Evolutionary conservation across 768 basidiomycete species (phyloP).

Genomic region (Leccinellum rugosiceps): DNA sequence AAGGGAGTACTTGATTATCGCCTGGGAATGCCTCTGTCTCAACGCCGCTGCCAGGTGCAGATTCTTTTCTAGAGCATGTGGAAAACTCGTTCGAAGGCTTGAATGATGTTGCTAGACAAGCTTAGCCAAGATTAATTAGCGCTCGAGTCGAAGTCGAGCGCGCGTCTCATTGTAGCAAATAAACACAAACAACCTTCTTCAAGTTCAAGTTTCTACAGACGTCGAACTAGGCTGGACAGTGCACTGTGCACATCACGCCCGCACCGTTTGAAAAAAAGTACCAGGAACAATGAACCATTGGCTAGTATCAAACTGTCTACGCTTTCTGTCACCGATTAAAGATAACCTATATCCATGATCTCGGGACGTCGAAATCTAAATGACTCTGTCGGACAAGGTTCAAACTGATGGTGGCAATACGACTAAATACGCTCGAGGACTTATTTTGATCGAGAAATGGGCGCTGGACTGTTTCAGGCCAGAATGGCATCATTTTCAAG

Average conservation of each 20-base stretch:
- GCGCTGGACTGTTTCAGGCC: not conserved
- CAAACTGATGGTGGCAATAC: not conserved
- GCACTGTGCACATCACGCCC: not conserved
- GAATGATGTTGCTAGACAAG: no score
- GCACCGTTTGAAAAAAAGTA: not conserved
- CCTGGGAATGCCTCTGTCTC: constrained; percentile 6
- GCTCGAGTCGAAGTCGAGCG: not conserved
- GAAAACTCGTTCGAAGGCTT: not conserved
- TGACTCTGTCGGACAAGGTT: not conserved
- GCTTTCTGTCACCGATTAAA: not conserved
- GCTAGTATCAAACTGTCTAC: not conserved
- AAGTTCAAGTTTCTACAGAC: no score
- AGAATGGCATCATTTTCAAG: constrained; percentile 1
- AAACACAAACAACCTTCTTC: not conserved
- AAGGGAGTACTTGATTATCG: not conserved
- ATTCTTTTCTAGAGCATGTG: not conserved
- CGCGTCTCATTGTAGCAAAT: not conserved
- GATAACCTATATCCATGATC: not conserved
- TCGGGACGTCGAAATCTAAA: not conserved
- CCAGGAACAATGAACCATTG: not conserved
- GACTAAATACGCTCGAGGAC: not conserved
- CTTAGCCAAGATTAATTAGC: not conserved
- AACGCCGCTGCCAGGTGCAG: not conserved
- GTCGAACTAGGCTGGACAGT: not conserved
- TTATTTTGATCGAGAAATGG: not conserved